Evolutionary conservation across 176 grass and related monocot genomes (phyloP), one percentile per base, ranked within the genome.

Genomic region (Melocanna baccifera): DNA sequence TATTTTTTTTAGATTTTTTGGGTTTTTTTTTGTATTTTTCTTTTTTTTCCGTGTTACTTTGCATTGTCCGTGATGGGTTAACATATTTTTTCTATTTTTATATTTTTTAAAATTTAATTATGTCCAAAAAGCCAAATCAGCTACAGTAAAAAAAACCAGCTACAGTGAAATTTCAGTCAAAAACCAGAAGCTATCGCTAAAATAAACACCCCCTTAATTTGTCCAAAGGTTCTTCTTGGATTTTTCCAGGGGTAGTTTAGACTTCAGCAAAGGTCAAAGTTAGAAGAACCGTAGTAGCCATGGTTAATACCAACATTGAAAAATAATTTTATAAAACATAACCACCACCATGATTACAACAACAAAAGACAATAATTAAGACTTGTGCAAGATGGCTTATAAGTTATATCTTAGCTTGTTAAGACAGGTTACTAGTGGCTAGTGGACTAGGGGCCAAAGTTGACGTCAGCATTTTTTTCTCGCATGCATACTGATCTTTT

Each of bases 381-480:
- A 72, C 43, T 77, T 55, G 36, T 69, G 66, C 56, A 82, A 76
- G 23, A 20, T 85, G 70, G n/a, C n/a, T n/a, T n/a, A n/a, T n/a
- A n/a, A 22, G 55, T 39, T 71, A 46, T 22, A 48, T 77, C 57
- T 40, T 75, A 37, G 81, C 40, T 75, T 62, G 16, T 39, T 29
- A 75, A 30, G 14, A 7, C 7, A 56, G 36, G 20, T 71, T 71
- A 62, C 39, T 9, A 66, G 39, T 78, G 39, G 64, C 22, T 57
- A 46, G 85, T 81, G 61, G 19, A 75, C 20, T 87, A 34, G 10
- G 69, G 78, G 29, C 22, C 51, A 87, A 42, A 61, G 47, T 79
- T 83, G 80, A 69, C 73, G 68, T 83, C 84, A 84, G 61, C 67
- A 36, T 4, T 87, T 73, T 86, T 56, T 83, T 77, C 73, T 73